Evolutionary conservation across 495 filamentous ascomycete genomes (phyloP).

Genomic region (Penicillium turbatum): DNA sequence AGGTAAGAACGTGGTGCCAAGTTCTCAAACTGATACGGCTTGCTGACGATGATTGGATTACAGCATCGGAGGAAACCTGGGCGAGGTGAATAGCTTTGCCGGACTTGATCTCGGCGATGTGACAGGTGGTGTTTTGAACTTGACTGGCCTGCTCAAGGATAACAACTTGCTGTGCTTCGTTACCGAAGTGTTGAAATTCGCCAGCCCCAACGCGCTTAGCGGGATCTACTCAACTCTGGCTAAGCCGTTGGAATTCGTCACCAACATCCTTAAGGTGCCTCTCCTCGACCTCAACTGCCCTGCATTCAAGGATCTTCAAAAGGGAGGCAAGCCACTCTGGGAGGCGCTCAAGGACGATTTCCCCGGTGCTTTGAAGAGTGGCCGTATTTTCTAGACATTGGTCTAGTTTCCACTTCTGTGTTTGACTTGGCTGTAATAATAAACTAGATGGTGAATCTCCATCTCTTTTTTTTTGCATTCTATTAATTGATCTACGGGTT

Average conservation of each 20-base stretch:
- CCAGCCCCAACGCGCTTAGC: conserved; percentile 38
- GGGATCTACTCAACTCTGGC: conserved; percentile 37
- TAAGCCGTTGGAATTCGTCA: conserved; percentile 27
- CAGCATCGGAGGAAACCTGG: conserved; percentile 54
- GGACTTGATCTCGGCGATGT: conserved; percentile 45
- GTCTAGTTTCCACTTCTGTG: neutral
- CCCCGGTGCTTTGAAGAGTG: conserved; percentile 32
- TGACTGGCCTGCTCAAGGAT: conserved; percentile 36
- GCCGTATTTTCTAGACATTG: conserved; percentile 16
- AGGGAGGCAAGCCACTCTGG: conserved; percentile 33
- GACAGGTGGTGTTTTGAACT: conserved; percentile 48
- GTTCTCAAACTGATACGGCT: too few species aligned
- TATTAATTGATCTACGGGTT: neutral
- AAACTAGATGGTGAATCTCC: neutral
- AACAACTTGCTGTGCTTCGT: conserved; percentile 49
- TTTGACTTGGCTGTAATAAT: neutral
- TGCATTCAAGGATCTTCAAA: conserved; percentile 35
- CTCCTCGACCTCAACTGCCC: conserved; percentile 33
- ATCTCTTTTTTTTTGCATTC: neutral
- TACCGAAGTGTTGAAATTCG: conserved; percentile 39
- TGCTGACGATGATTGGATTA: conserved; percentile 11
- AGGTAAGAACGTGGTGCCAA: conserved; percentile 23
- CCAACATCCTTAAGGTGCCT: conserved; percentile 22
- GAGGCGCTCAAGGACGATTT: conserved; percentile 30
- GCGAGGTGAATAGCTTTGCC: conserved; percentile 52